Base-by-base conservation (phyloP, 1,284 basidiomycete species). In the Omphalotus olearius region DNA sequence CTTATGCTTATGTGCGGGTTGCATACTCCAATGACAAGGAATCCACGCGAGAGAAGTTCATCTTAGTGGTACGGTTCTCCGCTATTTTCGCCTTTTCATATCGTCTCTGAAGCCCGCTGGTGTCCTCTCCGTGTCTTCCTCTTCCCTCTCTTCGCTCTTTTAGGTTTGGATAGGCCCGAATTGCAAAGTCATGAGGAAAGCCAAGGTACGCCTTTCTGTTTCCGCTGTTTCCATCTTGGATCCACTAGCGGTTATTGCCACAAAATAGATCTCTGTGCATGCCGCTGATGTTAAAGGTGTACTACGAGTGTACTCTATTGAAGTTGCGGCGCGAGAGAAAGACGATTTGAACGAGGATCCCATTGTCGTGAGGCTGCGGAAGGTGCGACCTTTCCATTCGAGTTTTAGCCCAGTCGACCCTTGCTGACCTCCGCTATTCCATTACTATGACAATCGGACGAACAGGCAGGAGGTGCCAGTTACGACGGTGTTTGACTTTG, bases 171-270 rank as follows among this genome's bases (percentile, higher is more conserved):
- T 95, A 68, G 93, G 93, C 38, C 75, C 82, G 36, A 70, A 76
- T 41, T 92, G 90, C 70, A 91, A 91, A 73, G 76, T 93, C 58
- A 93, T 95, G 93, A 80, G 93, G 56, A 88, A 85, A 71, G 93
- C 86, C 41, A 93, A 91, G 83, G 91, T 90, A 58, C 57, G 80
- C 37, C 39, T 20, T 44, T 28, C 14, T 44, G 26, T n/a, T 35
- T 33, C 18, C 47, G 47, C 40, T 38, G 41, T 39, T 23, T 46
- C 45, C 51, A 48, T 53, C 56, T 53, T 47, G 37, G 60, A 67
- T 70, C 69, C 59, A 57, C 52, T 60, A 53, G 56, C 65, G 65
- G 68, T 54, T 39, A 59, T 53, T 55, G 59, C 52, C 56, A 58
- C 56, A 45, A 51, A 44, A 48, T 46, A 94, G 91, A 86, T 94